Evolutionary conservation across 768 basidiomycete species (phyloP), one percentile per base, ranked within the genome.

Genomic region (Agaricus blazei): DNA sequence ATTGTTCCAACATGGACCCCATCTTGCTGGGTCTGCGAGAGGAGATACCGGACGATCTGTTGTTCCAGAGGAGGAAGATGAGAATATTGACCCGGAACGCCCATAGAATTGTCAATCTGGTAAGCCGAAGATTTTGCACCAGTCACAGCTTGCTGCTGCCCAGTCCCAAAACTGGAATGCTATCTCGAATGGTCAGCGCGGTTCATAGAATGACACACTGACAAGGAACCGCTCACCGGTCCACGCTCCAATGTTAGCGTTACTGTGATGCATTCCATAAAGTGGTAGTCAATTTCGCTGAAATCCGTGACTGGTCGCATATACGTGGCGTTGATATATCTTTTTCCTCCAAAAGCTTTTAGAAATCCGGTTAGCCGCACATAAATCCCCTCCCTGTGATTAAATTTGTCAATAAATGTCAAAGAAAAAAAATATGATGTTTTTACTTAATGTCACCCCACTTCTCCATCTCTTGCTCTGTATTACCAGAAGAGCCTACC

Each of bases 221-320:
- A 28, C 26, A 27, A 15, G 29, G 40, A 36, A 43, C 31, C 27
- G 42, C 82, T 63, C 66, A 88, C 86, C 47, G 81, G 74, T 38
- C 90, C 90, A 31, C 82, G 76, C 62, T 88, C 82, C 56, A 85
- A 70, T 47, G 77, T 78, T 58, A 92, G 69, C 51, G 79, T 84
- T 11, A 88, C 83, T 24, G 79, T 78, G 60, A 94, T 83, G 11
- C 81, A 76, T 62, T 98, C 92, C 51, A 90, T 66, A 38, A 85
- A 70, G 67, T 98, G 94, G 68, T 88, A 94, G 65, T 84, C 86
- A 24, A 89, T 70, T 68, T 98, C 95, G 65, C 88, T 82, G 9
- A 76, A 71, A 61, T 94, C 88, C 28, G 74, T 79, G 43, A 87
- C 72, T 6, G 76, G 74, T 26, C 90, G 82, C 59, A 98, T 82